A percentile compares a stretch with the other conserved stretches of the same genome.
These are phyloP conservation scores for Mastigamoeba balamuthi DNA, from an alignment of 78 protist genomes.

Conservation along the genomic window DNA sequence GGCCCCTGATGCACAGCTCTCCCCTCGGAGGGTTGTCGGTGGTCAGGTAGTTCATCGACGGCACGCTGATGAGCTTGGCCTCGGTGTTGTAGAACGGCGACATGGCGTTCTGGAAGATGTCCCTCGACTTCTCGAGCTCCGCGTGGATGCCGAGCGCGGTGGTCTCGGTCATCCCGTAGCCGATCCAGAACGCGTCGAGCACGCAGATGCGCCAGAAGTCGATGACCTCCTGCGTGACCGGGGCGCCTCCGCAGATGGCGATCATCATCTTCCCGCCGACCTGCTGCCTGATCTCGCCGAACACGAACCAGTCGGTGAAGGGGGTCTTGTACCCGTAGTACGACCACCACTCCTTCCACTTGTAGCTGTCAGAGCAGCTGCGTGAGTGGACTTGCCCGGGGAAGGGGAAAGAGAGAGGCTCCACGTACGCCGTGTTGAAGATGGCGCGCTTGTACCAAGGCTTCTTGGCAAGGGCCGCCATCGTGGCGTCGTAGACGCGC, in stretches of 20 bases:
- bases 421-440: too few relatives aligned
- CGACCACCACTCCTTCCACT: neutral
- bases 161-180: constrained; percentile 29
- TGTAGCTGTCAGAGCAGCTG: too few relatives aligned
- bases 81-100: neutral
- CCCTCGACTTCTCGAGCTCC: neutral
- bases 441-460: too few relatives aligned
- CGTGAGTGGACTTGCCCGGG: too few relatives aligned
- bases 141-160: neutral
- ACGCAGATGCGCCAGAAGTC: neutral
- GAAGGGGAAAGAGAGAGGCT: too few relatives aligned
- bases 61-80: neutral
- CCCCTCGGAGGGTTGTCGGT: neutral
- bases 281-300: neutral
- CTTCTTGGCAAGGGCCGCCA: too few relatives aligned
- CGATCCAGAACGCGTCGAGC: neutral
- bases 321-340: neutral
- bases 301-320: neutral
- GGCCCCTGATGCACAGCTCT: constrained; percentile 21
- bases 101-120: neutral
- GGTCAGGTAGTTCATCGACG: neutral
- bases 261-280: neutral
- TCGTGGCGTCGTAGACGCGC: neutral
- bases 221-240: neutral
- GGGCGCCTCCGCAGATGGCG: neutral